Base-by-base conservation (phyloP, 2,329 filamentous ascomycete genomes). In the Colletotrichum tropicicola region DNA sequence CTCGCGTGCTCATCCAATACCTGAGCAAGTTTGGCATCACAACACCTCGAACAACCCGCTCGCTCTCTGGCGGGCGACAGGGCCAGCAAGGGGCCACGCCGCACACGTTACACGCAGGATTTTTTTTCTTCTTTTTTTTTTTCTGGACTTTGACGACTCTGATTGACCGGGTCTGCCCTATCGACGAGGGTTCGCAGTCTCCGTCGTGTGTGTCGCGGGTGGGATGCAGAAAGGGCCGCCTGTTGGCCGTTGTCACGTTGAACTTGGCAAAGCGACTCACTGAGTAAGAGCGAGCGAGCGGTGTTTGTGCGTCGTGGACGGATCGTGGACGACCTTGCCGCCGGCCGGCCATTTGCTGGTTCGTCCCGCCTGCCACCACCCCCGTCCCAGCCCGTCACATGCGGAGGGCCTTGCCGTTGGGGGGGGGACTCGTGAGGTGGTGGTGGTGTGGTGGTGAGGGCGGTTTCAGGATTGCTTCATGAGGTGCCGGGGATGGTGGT, bases 391-490 rank as follows among this genome's bases (percentile, higher is more conserved):
- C 49, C 45, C 51, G 49, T 51, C 57, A 45, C 59, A 55, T 44
- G 45, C 37, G 47, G 52, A n/a, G 32, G 51, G 41, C 35, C 17
- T 39, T 19, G 35, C 27, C 19, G 54, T 23, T n/a, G n/a, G n/a
- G n/a, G n/a, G n/a, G n/a, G n/a, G n/a, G n/a, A 13, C 12, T 15
- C 8, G 30, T 13, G n/a, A n/a, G 4, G 17, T 12, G 10, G 13
- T 27, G 15, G n/a, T 23, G 39, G 44, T n/a, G 23, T 58, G 48
- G 41, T 52, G 49, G 45, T 58, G 67, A 43, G 62, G 66, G 54
- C 65, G 62, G 78, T 81, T 81, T 80, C 79, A 80, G 74, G 70
- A 74, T 70, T 80, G 79, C 78, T 77, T 80, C 78, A 81, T 69
- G 70, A 70, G 60, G 57, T 67, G 68, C 70, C 47, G 64, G 67